Percentiles rank a stretch among this genome's conserved stretches.
phyloP scores from a whole-genome alignment of 2,329 filamentous ascomycete species.

The Fusarium cicatricum region DNA sequence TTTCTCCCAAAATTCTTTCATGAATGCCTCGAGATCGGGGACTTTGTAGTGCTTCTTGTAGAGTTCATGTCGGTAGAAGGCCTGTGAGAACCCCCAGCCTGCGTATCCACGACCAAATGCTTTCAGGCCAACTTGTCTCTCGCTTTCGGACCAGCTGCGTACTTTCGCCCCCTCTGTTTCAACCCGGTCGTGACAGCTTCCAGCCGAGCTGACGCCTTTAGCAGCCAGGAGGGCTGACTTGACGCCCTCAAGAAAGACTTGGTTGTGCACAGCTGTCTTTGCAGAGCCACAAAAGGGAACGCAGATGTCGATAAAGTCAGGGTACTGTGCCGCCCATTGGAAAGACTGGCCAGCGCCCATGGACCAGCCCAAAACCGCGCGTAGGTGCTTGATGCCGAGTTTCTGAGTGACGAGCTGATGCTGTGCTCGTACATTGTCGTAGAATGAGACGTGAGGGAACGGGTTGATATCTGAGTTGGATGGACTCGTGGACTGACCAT shows the following conservation, averaged over 20 bases:
- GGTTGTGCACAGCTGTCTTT: slow-evolving; percentile 60
- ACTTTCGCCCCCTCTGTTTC: slow-evolving; percentile 29
- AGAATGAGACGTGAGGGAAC: slow-evolving; percentile 57
- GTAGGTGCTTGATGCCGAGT: slow-evolving; percentile 53
- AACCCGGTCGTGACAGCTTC: slow-evolving; percentile 42
- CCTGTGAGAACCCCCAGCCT: slow-evolving; percentile 82
- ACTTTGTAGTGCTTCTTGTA: slow-evolving; percentile 71
- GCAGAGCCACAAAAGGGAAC: slow-evolving; percentile 61
- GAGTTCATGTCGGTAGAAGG: slow-evolving; percentile 78
- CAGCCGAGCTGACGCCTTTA: slow-evolving; percentile 60
- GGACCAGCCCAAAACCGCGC: slow-evolving; percentile 62
- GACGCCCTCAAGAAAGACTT: slow-evolving; percentile 63
- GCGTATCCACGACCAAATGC: slow-evolving; percentile 80
- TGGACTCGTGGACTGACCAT: slow-evolving; percentile 62
- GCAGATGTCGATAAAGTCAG: slow-evolving; percentile 55
- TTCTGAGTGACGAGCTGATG: slow-evolving; percentile 51
- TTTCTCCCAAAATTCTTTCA: slow-evolving; percentile 77
- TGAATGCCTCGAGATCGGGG: slow-evolving; percentile 75
- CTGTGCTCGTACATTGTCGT: slow-evolving; percentile 62
- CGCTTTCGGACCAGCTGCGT: slow-evolving; percentile 51
- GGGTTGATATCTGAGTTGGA: slow-evolving; percentile 53
- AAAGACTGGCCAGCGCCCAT: slow-evolving; percentile 65
- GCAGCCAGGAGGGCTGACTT: slow-evolving; percentile 55
- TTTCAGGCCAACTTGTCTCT: slow-evolving; percentile 60
- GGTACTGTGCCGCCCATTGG: slow-evolving; percentile 59